phyloP scores from a whole-genome alignment of 306 rosid genomes.

The Casuarina glauca region DNA sequence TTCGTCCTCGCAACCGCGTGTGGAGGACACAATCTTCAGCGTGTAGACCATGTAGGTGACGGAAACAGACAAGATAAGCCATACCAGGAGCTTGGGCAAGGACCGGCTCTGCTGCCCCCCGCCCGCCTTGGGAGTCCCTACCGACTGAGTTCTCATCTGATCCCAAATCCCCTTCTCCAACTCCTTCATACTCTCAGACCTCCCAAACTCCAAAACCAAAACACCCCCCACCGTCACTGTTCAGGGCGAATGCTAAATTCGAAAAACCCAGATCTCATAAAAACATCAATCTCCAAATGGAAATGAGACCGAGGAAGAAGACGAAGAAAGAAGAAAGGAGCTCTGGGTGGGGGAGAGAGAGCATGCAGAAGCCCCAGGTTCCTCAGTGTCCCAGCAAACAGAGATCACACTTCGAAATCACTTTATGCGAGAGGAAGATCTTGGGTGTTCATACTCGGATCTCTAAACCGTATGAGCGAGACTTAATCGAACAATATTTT shows the following conservation, averaged over 20 bases:
- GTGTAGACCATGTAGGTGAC: constrained; percentile 70
- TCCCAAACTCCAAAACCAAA: too few species aligned
- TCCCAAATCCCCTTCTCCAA: constrained; percentile 69
- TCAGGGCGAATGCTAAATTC: not conserved
- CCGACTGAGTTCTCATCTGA: constrained; percentile 47
- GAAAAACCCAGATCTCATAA: constrained; percentile 11
- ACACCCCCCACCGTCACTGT: too few species aligned
- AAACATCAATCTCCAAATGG: not conserved
- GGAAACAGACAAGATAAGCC: constrained; percentile 70
- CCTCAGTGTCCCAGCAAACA: constrained; percentile 4
- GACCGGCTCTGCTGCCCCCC: constrained; percentile 34
- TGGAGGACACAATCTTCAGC: constrained; percentile 59
- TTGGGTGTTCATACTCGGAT: not conserved
- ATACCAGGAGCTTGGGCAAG: constrained; percentile 57
- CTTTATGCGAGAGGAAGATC: not conserved
- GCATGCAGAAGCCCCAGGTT: constrained; percentile 42
- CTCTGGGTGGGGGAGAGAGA: not conserved
- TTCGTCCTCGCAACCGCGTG: constrained; percentile 50
- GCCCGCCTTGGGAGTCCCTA: constrained; percentile 36
- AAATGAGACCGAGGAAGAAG: not conserved
- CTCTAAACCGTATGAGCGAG: not conserved
- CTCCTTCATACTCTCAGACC: constrained; percentile 54
- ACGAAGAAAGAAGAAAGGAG: not conserved
- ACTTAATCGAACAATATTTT: not conserved
- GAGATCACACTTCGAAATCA: not conserved